A percentile compares a stretch with the other conserved stretches of the same genome.
These are phyloP conservation scores for Myxozyma monticola DNA, from an alignment of 805 yeast genomes.

Conservation along the genomic window DNA sequence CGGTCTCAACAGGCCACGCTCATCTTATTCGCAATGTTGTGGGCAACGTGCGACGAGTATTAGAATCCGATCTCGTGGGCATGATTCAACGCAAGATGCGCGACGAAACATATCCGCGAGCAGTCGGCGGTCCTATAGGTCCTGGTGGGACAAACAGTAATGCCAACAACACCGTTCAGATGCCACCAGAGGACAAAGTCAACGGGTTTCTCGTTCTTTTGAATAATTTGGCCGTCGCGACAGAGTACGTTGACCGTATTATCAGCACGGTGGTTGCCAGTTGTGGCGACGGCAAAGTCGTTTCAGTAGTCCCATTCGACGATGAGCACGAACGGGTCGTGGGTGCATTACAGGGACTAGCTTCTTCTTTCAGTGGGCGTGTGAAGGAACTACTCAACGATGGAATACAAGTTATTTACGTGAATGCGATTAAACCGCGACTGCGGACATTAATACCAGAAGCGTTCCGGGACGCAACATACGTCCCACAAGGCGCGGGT, in stretches of 20 bases:
- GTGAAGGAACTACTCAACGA: constrained; percentile 47
- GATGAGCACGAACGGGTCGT: constrained; percentile 31
- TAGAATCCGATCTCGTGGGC: constrained; percentile 64
- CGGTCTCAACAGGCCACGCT: constrained; percentile 70
- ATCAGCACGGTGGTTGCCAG: constrained; percentile 41
- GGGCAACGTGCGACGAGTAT: constrained; percentile 54
- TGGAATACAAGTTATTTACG: constrained; percentile 46
- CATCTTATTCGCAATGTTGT: constrained; percentile 56
- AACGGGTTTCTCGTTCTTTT: constrained; percentile 59
- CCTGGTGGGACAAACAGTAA: background rate
- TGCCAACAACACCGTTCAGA: background rate
- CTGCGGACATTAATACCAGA: constrained; percentile 41
- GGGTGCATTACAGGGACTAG: constrained; percentile 31
- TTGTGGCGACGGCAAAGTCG: constrained; percentile 29
- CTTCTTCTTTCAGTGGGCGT: constrained; percentile 37
- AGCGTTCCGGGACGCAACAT: constrained; percentile 45
- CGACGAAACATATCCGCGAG: constrained; percentile 44
- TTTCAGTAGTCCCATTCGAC: constrained; percentile 33
- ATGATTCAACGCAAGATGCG: constrained; percentile 52
- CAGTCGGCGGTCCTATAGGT: constrained; percentile 14
- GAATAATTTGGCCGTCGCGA: constrained; percentile 69
- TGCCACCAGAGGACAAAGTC: constrained; percentile 30
- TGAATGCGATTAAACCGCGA: constrained; percentile 42
- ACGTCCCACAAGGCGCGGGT: constrained; percentile 34
- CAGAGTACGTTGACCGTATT: constrained; percentile 57